A percentile compares a stretch with the other conserved stretches of the same genome.
These are phyloP conservation scores for Gnomoniopsis smithogilvyi DNA, from an alignment of 2,329 filamentous ascomycete genomes.

Conservation along the genomic window DNA sequence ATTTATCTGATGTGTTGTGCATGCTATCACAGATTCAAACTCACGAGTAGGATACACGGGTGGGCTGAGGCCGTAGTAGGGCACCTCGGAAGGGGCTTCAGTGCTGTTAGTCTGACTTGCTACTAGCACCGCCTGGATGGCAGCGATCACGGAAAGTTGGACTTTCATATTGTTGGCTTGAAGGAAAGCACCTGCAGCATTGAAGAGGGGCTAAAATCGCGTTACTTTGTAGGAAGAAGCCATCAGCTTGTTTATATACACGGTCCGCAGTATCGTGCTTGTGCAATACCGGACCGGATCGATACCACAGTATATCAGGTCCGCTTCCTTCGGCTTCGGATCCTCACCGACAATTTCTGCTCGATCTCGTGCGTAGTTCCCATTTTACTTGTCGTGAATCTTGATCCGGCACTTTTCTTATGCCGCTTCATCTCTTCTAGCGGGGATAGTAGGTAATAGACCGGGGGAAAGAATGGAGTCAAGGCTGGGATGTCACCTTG, in stretches of 20 bases:
- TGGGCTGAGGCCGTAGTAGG: slow-evolving; percentile 32
- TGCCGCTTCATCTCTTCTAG: neutral
- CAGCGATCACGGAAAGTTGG: slow-evolving; percentile 1
- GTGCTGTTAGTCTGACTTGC: slow-evolving; percentile 10
- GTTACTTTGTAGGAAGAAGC: neutral
- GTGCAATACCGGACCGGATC: neutral
- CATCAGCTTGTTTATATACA: neutral
- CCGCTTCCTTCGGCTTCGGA: neutral
- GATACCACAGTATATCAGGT: neutral
- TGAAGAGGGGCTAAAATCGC: neutral
- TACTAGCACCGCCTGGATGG: slow-evolving; percentile 7
- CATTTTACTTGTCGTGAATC: neutral
- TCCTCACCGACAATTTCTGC: neutral
- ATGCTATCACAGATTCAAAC: neutral
- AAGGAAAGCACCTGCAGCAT: neutral
- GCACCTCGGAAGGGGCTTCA: slow-evolving; percentile 24
- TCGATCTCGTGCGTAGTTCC: neutral
- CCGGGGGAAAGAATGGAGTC: slow-evolving; percentile 1
- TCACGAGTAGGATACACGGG: slow-evolving; percentile 32
- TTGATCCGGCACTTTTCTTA: neutral
- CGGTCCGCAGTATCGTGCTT: neutral
- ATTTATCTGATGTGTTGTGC: neutral
- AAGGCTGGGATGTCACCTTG: neutral
- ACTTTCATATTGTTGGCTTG: slow-evolving; percentile 11
- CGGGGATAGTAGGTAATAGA: neutral